Base-by-base conservation (phyloP, 1,139 yeast species). In the Debaryomyces subglobosus region DNA sequence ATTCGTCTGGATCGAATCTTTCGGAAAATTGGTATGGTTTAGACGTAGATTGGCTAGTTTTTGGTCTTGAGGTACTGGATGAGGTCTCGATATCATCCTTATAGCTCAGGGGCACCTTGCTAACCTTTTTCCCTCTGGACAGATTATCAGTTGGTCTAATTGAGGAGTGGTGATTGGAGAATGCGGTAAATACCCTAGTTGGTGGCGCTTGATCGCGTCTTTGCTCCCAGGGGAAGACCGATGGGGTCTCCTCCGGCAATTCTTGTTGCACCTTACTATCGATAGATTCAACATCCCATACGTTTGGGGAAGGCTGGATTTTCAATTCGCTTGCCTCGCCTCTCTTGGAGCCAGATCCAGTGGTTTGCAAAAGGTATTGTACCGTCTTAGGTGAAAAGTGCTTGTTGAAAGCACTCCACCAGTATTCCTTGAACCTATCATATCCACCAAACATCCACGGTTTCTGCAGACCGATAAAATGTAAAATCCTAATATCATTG, bases 201-300 rank as follows among this genome's bases (percentile, higher is more conserved):
- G 67, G 67, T 54, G 52, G 56, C 62, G 35, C 45, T 18, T 48
- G 51, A 12, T 56, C 61, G 18, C 50, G 51, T 30, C 68, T 55
- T n/a, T 58, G 53, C 53, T 74, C 79, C 79, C 80, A 76, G 1
- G 81, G 81, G 64, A 75, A 75, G n/a, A 75, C 60, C 2, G 74
- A 67, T 48, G 67, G 60, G 5, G 56, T 44, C 4, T 47, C 36
- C n/a, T 56, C 59, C 39, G 60, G 59, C 15, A 45, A 48, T 18
- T 39, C 48, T 16, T 45, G 27, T 25, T 45, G 27, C 24, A 34
- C 35, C n/a, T 46, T 39, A 39, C 29, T 42, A 33, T 42, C 50
- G 44, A 38, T 24, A 13, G 16, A 37, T 30, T 49, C 51, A 12
- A 43, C 46, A 24, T 69, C 72, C 73, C 74, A 69, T 1, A 49